Evolutionary conservation across 805 yeast species (phyloP).

Genomic region (Starmerella geochares): DNA sequence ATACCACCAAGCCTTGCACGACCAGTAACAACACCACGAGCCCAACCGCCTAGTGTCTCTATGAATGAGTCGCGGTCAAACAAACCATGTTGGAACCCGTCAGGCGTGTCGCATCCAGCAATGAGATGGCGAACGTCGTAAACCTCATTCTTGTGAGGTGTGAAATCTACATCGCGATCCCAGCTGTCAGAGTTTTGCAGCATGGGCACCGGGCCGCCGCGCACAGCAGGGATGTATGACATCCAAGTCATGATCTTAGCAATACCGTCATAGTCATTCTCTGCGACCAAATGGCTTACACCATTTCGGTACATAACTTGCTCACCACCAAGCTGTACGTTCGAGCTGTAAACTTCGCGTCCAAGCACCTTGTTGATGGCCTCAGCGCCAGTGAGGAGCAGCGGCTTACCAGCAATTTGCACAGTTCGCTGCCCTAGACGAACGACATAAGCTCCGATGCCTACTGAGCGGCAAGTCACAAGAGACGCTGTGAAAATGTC

Average conservation of each 20-base stretch:
- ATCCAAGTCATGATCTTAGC: slow-evolving; percentile 91
- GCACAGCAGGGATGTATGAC: slow-evolving; percentile 84
- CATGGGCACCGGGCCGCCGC: slow-evolving; percentile 76
- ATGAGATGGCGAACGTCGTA: slow-evolving; percentile 95
- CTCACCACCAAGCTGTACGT: slow-evolving; percentile 97
- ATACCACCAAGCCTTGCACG: slow-evolving; percentile 98
- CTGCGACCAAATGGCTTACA: slow-evolving; percentile 95
- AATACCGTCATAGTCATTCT: slow-evolving; percentile 93
- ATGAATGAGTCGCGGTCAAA: slow-evolving; percentile 90
- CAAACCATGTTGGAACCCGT: slow-evolving; percentile 75
- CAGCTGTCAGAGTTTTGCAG: slow-evolving; percentile 68
- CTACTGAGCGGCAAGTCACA: slow-evolving; percentile 99
- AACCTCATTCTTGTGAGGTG: slow-evolving; percentile 59
- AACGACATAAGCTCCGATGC: slow-evolving; percentile 98
- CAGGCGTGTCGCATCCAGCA: slow-evolving; percentile 63
- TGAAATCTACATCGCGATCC: slow-evolving; percentile 85
- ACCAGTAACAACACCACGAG: slow-evolving; percentile 96
- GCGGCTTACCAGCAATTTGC: slow-evolving; percentile 98
- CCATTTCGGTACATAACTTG: slow-evolving; percentile 98
- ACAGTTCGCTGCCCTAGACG: slow-evolving; percentile 98
- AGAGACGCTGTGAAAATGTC: slow-evolving; percentile 96
- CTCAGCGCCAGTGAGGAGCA: slow-evolving; percentile 97
- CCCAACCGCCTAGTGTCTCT: slow-evolving; percentile 97
- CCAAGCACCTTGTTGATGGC: slow-evolving; percentile 95
- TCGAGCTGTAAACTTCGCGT: slow-evolving; percentile 92